Evolutionary conservation across 1,139 yeast species (phyloP), one percentile per base, ranked within the genome.

Genomic region (Petasospora fabianii): DNA sequence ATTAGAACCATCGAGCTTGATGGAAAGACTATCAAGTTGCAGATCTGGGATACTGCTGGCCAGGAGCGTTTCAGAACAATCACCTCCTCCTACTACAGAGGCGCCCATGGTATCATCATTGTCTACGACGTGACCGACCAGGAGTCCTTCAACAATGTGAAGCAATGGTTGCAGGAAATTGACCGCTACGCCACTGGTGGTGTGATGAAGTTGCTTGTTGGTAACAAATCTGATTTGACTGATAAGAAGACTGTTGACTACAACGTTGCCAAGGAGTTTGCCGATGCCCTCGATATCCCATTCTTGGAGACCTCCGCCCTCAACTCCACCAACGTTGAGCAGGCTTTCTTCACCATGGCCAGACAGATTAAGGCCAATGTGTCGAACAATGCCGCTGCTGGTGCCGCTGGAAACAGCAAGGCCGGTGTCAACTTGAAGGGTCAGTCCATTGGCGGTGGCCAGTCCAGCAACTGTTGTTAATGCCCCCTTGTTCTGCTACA

Each of bases 1-100:
- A 92, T 92, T 67, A 86, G 97, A 71, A 92, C 97, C 38, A 87
- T 92, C 47, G 97, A 90, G 58, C 73, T 92, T 49, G 97, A 92
- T 54, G 98, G 97, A 50, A 92, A 92, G 71, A 88, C 96, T 42
- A 94, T 92, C 62, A 92, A 92, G 70, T 75, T 94, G 58, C 98
- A 92, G 68, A 90, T 92, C 61, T 92, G 98, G 98, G 98, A 92
- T 62, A 92, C 98, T 39, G 98, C 98, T 8, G 98, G 98, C 30
- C 98, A 92, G 69, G 98, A 92, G 65, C 75, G 98, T 56, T 92
- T 92, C 71, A 80, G 97, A 69, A 92, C 98, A 42, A 92, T 92
- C 68, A 94, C 98, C 10, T 86, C 97, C 12, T 87, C 97, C 11
- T 92, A 94, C 70, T 92, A 92, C 72, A 83, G 98, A 62, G 98